Base-by-base conservation (phyloP, 2,329 filamentous ascomycete genomes). In the Aspergillus niger region DNA sequence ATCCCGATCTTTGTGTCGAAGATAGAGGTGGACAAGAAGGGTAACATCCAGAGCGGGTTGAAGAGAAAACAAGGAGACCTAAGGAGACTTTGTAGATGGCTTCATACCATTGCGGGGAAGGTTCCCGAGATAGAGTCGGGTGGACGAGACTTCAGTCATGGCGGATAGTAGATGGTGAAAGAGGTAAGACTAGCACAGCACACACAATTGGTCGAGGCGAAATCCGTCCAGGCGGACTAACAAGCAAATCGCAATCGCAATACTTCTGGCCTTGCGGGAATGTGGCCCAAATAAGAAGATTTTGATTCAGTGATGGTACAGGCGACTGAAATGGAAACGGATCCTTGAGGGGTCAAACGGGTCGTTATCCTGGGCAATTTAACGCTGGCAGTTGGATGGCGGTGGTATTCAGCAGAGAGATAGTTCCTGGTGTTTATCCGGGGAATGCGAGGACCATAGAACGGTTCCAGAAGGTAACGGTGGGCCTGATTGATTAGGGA, bases 61-160 rank as follows among this genome's bases (percentile, higher is more conserved):
- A 51, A 55, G 49, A 55, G 60, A 63, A 28, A 30, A 32, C 24
- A 50, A 55, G 53, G 39, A 61, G 63, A 63, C 65, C 63, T 68
- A 65, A 55, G 64, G 61, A 69, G 64, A 65, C 68, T 68, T 71
- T 69, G 70, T 69, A 68, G 69, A 71, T 67, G 70, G 69, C 71
- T 74, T 75, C 89, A 82, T 88, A 97, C 93, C 92, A 84, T 91
- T 92, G 80, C 92, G 91, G 80, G 95, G 94, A 78, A 99, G 89
- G 82, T 98, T 98, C 80, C 94, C 94, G 82, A 98, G 84, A 83
- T 98, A 99, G 70, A 98, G 91, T 82, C 95, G 88, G 75, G 94
- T 98, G 69, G 91, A 90, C 66, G 92, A 97, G 69, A 97, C 94
- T 82, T 97, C 92, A 73, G 87, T 89, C 86, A 92, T 92, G 70